These are phyloP conservation scores for Aleurites moluccanus DNA, from an alignment of 441 rosid genomes.

Conservation along the genomic window DNA sequence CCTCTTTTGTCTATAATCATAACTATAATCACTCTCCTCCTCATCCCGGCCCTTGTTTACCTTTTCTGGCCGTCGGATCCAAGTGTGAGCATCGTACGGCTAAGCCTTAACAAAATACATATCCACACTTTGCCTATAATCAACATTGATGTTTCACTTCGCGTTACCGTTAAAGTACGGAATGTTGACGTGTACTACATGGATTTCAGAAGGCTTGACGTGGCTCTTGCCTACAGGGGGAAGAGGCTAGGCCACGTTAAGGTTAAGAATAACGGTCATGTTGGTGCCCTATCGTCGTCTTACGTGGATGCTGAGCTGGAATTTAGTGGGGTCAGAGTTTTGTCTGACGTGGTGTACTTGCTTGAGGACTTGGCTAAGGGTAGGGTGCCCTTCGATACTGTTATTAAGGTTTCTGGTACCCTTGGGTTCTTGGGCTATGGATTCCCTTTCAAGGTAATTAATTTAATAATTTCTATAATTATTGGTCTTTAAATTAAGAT, in stretches of 20 bases:
- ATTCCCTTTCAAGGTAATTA: slow-evolving; percentile 61
- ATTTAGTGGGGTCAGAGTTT: slow-evolving; percentile 53
- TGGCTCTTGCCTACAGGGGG: slow-evolving; percentile 67
- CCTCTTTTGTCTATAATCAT: slow-evolving; percentile 27
- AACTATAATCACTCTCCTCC: slow-evolving; percentile 34
- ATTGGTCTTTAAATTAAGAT: no score
- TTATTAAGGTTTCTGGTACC: slow-evolving; percentile 49
- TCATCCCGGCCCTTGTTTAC: slow-evolving; percentile 41
- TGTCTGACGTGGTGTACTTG: slow-evolving; percentile 69
- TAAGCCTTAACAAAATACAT: slow-evolving; percentile 53
- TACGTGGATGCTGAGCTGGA: slow-evolving; percentile 68
- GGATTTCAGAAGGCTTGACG: slow-evolving; percentile 46
- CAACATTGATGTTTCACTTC: slow-evolving; percentile 56
- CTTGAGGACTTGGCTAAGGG: slow-evolving; percentile 69
- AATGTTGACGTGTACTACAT: slow-evolving; percentile 69
- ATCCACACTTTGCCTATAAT: slow-evolving; percentile 48
- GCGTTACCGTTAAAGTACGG: slow-evolving; percentile 50
- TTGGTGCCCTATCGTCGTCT: slow-evolving; percentile 61
- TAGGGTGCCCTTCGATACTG: slow-evolving; percentile 58
- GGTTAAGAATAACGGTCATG: slow-evolving; percentile 41
- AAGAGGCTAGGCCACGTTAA: slow-evolving; percentile 66
- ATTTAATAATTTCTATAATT: background rate
- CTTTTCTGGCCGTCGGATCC: slow-evolving; percentile 73
- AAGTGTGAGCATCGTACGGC: slow-evolving; percentile 45
- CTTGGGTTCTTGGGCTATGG: slow-evolving; percentile 55